phyloP scores from a whole-genome alignment of 2,329 filamentous ascomycete species.

The Paradendryphiella salina region DNA sequence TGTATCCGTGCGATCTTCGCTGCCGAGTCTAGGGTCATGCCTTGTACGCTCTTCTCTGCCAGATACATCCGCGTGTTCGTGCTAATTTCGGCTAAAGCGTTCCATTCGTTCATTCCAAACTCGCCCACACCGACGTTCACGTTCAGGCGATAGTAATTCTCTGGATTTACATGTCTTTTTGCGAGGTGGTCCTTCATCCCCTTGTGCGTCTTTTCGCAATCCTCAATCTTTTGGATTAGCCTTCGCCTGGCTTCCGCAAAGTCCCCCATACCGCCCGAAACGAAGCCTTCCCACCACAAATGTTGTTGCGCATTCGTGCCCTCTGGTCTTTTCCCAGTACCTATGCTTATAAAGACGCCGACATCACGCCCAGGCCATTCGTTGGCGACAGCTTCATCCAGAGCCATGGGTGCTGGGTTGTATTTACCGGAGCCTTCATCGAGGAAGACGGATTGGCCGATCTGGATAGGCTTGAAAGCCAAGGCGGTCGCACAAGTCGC shows the following conservation, averaged over 20 bases:
- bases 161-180: constrained; percentile 76
- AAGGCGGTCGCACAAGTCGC: constrained; percentile 90
- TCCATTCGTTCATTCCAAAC: constrained; percentile 99
- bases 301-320: constrained; percentile 70
- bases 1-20: constrained; percentile 83
- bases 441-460: constrained; percentile 91
- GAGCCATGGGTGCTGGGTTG: constrained; percentile 80
- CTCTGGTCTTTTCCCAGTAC: constrained; percentile 83
- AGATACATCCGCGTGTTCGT: constrained; percentile 88
- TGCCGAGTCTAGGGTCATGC: constrained; percentile 74
- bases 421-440: constrained; percentile 91
- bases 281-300: constrained; percentile 91
- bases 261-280: constrained; percentile 70
- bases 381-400: constrained; percentile 89
- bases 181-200: constrained; percentile 80
- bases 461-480: constrained; percentile 93
- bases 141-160: constrained; percentile 95
- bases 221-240: constrained; percentile 90
- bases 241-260: constrained; percentile 87
- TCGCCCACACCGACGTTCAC: constrained; percentile 95
- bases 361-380: constrained; percentile 95
- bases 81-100: constrained; percentile 89
- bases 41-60: constrained; percentile 70
- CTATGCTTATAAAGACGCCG: constrained; percentile 88
- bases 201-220: constrained; percentile 87